Conservation (phyloP, 2,329 filamentous ascomycete species). For the Periconia sp. region DNA sequence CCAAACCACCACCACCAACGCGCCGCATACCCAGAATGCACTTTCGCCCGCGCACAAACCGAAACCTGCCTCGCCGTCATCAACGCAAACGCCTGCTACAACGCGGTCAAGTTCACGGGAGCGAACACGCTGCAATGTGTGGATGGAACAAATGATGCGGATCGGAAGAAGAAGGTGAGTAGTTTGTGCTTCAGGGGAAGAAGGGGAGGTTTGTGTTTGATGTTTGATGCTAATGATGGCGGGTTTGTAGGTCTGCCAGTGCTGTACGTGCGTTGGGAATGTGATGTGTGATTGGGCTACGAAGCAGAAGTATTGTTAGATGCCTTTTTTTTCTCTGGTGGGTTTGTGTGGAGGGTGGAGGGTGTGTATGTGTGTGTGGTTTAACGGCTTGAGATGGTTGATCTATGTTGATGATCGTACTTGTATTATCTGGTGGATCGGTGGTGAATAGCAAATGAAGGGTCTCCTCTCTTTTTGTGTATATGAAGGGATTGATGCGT, state of each 20-base stretch:
- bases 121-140: conserved; percentile 27
- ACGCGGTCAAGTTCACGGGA: conserved; percentile 26
- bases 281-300: conserved; percentile 33
- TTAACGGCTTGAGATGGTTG: too few relatives aligned
- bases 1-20: background rate
- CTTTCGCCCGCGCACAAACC: conserved; percentile 22
- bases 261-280: conserved; percentile 32
- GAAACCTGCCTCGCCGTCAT: conserved; percentile 34
- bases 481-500: too few relatives aligned
- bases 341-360: too few relatives aligned
- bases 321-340: too few relatives aligned
- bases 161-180: conserved; percentile 25
- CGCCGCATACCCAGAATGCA: conserved; percentile 23
- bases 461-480: too few relatives aligned
- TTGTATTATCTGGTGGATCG: too few relatives aligned
- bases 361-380: too few relatives aligned
- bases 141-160: conserved; percentile 23
- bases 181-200: background rate
- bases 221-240: background rate
- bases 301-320: conserved; percentile 21
- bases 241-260: conserved; percentile 27
- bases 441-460: too few relatives aligned
- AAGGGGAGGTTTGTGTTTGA: background rate
- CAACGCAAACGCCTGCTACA: conserved; percentile 37
- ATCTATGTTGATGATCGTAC: too few relatives aligned